Evolutionary conservation across 116 monocot genomes (phyloP), one percentile per base, ranked within the genome.

Genomic region (Phalaenopsis hybrid): DNA sequence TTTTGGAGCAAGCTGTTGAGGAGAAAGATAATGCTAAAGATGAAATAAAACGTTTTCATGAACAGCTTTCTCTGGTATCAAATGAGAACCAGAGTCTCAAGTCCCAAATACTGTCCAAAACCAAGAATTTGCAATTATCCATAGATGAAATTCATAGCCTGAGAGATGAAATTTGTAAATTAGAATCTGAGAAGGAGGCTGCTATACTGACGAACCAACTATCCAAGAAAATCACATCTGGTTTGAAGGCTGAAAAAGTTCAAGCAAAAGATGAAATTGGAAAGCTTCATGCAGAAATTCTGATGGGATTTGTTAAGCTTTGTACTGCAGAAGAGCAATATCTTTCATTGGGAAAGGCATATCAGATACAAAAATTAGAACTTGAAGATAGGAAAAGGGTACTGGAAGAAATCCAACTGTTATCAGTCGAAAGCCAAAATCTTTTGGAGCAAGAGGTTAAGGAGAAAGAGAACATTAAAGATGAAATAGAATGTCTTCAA

Each of bases 71-170:
- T 3, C 25, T 69, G 48, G 79, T 90, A 28, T 83, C 81, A 57
- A 79, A 43, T 3, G 87, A 90, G 72, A 77, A 75, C 78, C 78
- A 80, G 90, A 86, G 77, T 69, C 84, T 80, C 78, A 87, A n/a
- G 68, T 78, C 61, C 84, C 84, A 33, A 79, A 57, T 33, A 46
- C 75, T 33, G 17, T 73, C 72, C 44, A 75, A 81, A 44, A 81
- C 61, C 52, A 77, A 59, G 20, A 65, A 67, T 44, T 77, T 52
- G 45, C 41, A 80, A 11, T 48, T 57, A 68, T 63, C 51, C 17
- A 80, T 83, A 84, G 44, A 25, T 57, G 88, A 90, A 81, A 43
- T 86, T 78, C 61, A 82, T 74, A 86, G 74, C 8, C 77, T 90
- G 67, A 86, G 83, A 79, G 81, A 79, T 31, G 78, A 43, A 9